Evolutionary conservation across 2,329 filamentous ascomycete genomes (phyloP).

Genomic region (Arthrobotrys iridis): DNA sequence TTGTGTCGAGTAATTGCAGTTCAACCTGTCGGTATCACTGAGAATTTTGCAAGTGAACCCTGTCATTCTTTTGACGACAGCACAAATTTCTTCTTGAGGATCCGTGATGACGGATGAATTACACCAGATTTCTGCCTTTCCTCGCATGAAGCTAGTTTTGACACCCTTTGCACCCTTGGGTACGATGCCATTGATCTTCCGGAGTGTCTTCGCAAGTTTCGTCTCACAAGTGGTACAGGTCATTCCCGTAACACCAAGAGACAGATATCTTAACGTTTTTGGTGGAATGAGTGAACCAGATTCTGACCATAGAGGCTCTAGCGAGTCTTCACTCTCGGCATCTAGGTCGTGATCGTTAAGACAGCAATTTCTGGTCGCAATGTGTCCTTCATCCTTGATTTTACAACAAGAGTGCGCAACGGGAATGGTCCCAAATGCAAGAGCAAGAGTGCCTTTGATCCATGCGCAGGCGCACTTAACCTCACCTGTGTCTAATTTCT

Average conservation of each 20-base stretch:
- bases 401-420: conserved; percentile 29
- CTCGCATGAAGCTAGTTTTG: conserved; percentile 45
- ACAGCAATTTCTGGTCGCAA: conserved; percentile 13
- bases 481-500: not conserved
- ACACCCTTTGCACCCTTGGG: conserved; percentile 34
- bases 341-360: conserved; percentile 27
- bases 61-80: conserved; percentile 8
- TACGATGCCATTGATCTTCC: conserved; percentile 22
- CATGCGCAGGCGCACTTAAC: conserved; percentile 19
- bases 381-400: not conserved
- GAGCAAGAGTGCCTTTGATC: conserved; percentile 28
- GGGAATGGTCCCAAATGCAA: conserved; percentile 21
- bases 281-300: not conserved
- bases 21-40: conserved; percentile 9
- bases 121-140: conserved; percentile 45
- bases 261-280: conserved; percentile 25
- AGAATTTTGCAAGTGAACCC: conserved; percentile 42
- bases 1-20: conserved; percentile 5
- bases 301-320: conserved; percentile 35
- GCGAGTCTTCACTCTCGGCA: conserved; percentile 24
- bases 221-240: conserved; percentile 78
- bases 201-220: conserved; percentile 66
- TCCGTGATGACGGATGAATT: conserved; percentile 23
- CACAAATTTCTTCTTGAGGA: conserved; percentile 31
- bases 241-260: conserved; percentile 68